Evolutionary conservation across 2,329 filamentous ascomycete species (phyloP).

Genomic region (Trichophyton benhamiae): DNA sequence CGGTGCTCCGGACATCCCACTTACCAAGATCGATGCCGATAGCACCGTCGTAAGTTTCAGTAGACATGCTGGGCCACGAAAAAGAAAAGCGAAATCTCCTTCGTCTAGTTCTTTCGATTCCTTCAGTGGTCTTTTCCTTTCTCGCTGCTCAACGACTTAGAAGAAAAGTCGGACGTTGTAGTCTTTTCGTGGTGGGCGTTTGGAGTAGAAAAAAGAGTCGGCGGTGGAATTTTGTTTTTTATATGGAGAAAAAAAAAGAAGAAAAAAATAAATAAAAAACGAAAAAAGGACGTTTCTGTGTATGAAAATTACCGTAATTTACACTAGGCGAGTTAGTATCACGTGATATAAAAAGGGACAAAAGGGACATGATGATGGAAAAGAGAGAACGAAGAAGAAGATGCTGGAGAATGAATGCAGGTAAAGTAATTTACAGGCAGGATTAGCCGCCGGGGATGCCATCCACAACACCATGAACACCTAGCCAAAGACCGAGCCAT

Average conservation of each 20-base stretch:
- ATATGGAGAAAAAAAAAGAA: background rate
- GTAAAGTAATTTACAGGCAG: background rate
- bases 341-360: background rate
- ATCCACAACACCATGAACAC: background rate
- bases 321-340: background rate
- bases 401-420: background rate
- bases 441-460: background rate
- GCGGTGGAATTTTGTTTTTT: conserved; percentile 1
- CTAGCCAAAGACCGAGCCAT: background rate
- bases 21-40: conserved; percentile 99
- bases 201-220: background rate
- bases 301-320: background rate
- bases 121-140: background rate
- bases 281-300: background rate
- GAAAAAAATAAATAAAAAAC: background rate
- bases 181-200: background rate
- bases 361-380: background rate
- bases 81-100: background rate
- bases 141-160: conserved; percentile 1
- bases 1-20: conserved; percentile 23
- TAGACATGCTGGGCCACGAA: conserved; percentile 59
- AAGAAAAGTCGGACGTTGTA: background rate
- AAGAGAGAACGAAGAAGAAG: background rate
- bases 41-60: conserved; percentile 99
- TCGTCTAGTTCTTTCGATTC: background rate